Conservation (phyloP, 176 grass and related monocot species). For the Microstegium vimineum region DNA sequence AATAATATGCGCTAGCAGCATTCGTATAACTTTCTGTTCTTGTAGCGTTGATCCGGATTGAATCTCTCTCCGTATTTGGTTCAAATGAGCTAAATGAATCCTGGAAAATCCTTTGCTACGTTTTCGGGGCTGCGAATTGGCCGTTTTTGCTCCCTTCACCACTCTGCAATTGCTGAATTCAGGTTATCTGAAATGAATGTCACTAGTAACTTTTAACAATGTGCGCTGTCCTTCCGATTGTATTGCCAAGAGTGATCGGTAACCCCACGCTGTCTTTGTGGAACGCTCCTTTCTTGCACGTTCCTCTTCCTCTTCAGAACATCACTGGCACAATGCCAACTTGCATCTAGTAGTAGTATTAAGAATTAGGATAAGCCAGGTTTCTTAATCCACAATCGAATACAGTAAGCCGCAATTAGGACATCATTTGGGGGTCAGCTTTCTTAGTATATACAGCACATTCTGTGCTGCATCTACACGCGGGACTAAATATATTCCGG, state of each 20-base stretch:
- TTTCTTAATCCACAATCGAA: slow-evolving; percentile 7
- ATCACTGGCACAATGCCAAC: background rate
- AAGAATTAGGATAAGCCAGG: slow-evolving; percentile 18
- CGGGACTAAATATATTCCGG: background rate
- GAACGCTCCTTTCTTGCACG: slow-evolving; percentile 28
- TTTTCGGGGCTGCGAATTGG: background rate
- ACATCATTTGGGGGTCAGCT: slow-evolving; percentile 1
- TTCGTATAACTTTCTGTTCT: background rate
- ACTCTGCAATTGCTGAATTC: background rate
- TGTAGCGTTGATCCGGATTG: background rate
- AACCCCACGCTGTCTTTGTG: background rate
- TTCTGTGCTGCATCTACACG: slow-evolving; percentile 20
- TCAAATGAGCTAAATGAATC: background rate
- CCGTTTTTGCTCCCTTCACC: background rate
- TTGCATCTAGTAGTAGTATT: background rate
- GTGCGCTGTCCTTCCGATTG: background rate
- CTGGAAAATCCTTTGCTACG: background rate
- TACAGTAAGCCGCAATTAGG: slow-evolving; percentile 13
- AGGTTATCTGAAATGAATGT: background rate
- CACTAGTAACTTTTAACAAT: background rate
- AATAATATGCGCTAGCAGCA: background rate
- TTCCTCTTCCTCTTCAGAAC: background rate
- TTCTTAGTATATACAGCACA: slow-evolving; percentile 32
- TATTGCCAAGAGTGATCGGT: background rate
- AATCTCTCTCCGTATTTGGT: background rate